Evolutionary conservation across 1,284 basidiomycete species (phyloP).

Genomic region (Puccinia triticina): DNA sequence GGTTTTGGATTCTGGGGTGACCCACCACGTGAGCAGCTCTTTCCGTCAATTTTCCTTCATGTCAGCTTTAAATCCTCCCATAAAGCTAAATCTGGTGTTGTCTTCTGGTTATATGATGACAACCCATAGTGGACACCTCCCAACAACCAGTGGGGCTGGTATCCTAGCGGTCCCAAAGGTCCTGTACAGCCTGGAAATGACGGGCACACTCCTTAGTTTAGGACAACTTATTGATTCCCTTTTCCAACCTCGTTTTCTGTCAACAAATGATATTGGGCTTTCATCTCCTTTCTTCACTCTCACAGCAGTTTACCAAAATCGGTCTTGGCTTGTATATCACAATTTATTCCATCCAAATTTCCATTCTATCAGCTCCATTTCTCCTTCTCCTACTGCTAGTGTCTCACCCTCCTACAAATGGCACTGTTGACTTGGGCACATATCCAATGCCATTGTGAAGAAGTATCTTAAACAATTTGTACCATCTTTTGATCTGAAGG

Average conservation of each 20-base stretch:
- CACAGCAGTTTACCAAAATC: neutral
- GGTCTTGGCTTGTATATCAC: neutral
- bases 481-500: neutral
- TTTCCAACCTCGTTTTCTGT: neutral
- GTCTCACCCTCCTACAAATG: neutral
- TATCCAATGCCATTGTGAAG: neutral
- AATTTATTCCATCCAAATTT: neutral
- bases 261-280: neutral
- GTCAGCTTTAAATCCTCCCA: neutral
- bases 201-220: constrained; percentile 14
- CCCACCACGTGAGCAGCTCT: constrained; percentile 12
- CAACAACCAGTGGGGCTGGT: neutral
- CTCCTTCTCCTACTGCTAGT: too few species aligned
- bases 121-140: constrained; percentile 16
- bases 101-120: neutral
- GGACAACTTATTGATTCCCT: constrained; percentile 21
- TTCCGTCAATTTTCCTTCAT: neutral
- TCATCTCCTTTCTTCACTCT: neutral
- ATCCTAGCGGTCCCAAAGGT: neutral
- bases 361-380: too few species aligned
- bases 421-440: neutral
- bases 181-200: constrained; percentile 17
- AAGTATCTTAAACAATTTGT: neutral
- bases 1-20: constrained; percentile 23
- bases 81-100: constrained; percentile 17